These are phyloP conservation scores for Alternaria ventricosa DNA, from an alignment of 2,329 filamentous ascomycete species.

Conservation along the genomic window DNA sequence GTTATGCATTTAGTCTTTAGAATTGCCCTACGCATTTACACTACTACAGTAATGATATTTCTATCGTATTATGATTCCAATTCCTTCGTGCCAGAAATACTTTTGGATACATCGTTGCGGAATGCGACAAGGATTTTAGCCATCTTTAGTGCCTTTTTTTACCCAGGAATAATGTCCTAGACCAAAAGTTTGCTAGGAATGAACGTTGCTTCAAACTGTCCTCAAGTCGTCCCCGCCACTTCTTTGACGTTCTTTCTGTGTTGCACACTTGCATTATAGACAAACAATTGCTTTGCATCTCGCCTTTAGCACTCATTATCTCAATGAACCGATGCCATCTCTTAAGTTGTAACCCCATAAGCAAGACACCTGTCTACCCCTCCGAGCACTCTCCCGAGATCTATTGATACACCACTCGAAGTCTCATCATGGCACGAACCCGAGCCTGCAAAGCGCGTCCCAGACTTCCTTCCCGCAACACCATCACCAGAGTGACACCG, in stretches of 20 bases:
- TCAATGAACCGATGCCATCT: not conserved
- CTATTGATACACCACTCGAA: not conserved
- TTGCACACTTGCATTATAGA: not conserved
- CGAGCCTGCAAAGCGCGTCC: not conserved
- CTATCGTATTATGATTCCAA: not conserved
- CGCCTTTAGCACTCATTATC: not conserved
- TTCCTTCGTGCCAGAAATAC: too few relatives aligned
- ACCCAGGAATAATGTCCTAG: not conserved
- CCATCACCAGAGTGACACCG: not conserved
- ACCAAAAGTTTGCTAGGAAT: not conserved
- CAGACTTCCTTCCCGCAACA: not conserved
- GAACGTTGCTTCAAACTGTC: not conserved
- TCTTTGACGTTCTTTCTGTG: not conserved
- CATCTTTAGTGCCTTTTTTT: too few relatives aligned
- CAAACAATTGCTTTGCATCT: not conserved
- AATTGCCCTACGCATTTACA: not conserved
- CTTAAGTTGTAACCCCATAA: not conserved
- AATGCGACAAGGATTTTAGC: not conserved
- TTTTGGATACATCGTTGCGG: not conserved
- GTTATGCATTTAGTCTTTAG: not conserved
- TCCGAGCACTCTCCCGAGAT: not conserved
- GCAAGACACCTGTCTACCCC: not conserved
- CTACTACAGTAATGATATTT: not conserved
- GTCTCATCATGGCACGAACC: not conserved
- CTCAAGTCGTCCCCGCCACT: accelerated